A percentile compares a stretch with the other conserved stretches of the same genome.
phyloP scores from a whole-genome alignment of 23 red algal species.

The Agarophyton chilense region DNA sequence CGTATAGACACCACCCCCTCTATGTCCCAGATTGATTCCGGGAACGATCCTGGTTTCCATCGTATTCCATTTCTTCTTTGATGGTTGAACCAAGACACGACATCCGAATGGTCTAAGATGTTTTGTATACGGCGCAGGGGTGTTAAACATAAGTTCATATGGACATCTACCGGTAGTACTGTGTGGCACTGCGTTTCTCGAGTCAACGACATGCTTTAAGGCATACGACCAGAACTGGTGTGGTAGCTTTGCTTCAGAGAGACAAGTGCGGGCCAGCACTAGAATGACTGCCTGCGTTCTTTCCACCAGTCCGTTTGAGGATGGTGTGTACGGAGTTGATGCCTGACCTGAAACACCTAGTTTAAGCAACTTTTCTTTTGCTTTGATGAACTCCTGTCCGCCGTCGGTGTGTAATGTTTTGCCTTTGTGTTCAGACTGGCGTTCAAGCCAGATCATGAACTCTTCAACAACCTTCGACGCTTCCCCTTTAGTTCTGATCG shows the following conservation, averaged over 20 bases:
- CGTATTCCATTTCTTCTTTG: too few species aligned
- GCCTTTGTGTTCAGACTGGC: background rate
- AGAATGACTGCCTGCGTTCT: background rate
- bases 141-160: too few species aligned
- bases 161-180: too few species aligned
- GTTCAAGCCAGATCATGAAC: constrained; percentile 15
- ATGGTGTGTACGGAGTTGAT: constrained; percentile 22
- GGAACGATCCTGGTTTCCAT: too few species aligned
- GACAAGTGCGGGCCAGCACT: background rate
- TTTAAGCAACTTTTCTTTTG: background rate
- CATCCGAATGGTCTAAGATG: too few species aligned
- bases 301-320: constrained; percentile 27
- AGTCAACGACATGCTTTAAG: background rate
- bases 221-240: constrained; percentile 10
- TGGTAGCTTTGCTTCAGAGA: background rate
- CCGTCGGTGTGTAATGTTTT: constrained; percentile 23
- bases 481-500: constrained; percentile 3
- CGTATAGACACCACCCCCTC: too few species aligned
- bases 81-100: too few species aligned
- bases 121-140: too few species aligned
- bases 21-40: too few species aligned
- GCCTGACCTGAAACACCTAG: background rate
- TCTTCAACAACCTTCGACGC: background rate
- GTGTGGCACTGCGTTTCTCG: too few species aligned
- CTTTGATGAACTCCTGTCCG: constrained; percentile 17